These are phyloP conservation scores for Phytophthora capsici DNA, from an alignment of 352 stramenopile genomes.

Conservation along the genomic window DNA sequence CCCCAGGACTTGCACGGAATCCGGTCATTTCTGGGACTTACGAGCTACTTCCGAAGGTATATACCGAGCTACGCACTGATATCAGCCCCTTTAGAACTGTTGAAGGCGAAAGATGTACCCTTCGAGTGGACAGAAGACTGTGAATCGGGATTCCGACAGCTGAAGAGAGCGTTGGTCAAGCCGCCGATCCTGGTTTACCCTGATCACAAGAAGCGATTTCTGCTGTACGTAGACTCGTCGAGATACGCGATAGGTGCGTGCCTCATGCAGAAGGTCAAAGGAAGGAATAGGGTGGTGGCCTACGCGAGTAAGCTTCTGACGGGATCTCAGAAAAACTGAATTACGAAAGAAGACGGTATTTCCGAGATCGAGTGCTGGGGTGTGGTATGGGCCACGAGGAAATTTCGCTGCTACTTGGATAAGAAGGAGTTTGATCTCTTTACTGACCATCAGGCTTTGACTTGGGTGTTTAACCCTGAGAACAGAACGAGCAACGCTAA, in stretches of 20 bases:
- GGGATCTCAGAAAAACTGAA: not conserved
- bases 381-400: not conserved
- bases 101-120: conserved; percentile 11
- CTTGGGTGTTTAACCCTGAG: not conserved
- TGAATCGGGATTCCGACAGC: conserved; percentile 6
- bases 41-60: not conserved
- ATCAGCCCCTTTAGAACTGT: not conserved
- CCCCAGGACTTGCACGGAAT: conserved; percentile 1
- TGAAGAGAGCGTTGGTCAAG: not conserved
- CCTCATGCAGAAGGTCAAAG: conserved; percentile 5
- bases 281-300: not conserved
- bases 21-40: not conserved
- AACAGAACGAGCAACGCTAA: not conserved
- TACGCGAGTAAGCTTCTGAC: not conserved
- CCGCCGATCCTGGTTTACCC: conserved; percentile 9
- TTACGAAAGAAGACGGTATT: not conserved
- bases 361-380: conserved; percentile 9
- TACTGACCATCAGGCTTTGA: not conserved
- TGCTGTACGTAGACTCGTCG: conserved; percentile 7
- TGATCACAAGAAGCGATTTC: not conserved
- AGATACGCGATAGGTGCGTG: conserved; percentile 1
- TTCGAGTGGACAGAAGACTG: conserved; percentile 14
- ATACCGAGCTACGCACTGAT: conserved; percentile 5
- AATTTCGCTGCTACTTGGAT: not conserved
- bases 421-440: not conserved